Conservation (phyloP, 2,329 filamentous ascomycete genomes). For the Cryphonectria nitschkei region DNA sequence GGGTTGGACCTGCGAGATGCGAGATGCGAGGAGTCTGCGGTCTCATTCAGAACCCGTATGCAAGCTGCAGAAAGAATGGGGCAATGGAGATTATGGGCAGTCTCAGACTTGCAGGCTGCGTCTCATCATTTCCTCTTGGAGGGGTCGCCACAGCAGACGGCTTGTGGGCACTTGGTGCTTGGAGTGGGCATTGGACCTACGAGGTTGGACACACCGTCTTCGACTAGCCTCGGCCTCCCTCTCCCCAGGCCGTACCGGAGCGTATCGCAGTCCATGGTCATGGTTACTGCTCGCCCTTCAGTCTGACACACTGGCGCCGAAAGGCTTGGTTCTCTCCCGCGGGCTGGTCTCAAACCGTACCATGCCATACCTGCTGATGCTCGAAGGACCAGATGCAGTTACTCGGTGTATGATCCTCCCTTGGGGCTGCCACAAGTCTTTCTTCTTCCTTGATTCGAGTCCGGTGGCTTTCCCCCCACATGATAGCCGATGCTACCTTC, state of each 20-base stretch:
- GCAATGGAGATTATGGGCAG: constrained; percentile 18
- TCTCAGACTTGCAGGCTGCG: constrained; percentile 4
- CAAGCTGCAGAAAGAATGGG: constrained; percentile 26
- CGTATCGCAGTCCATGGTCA: background rate
- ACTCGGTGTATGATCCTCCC: background rate
- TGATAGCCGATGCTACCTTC: background rate
- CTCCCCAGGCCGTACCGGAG: background rate
- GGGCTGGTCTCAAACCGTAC: background rate
- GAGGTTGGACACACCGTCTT: constrained; percentile 11
- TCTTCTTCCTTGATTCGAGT: background rate
- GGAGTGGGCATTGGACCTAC: background rate
- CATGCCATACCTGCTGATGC: background rate
- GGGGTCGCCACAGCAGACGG: background rate
- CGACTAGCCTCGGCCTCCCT: background rate
- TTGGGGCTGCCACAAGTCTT: background rate
- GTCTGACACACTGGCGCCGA: background rate
- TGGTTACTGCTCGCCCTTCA: background rate
- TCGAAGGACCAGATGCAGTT: background rate
- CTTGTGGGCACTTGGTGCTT: background rate
- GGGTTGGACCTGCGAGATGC: background rate
- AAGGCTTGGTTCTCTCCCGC: background rate
- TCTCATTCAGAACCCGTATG: constrained; percentile 19
- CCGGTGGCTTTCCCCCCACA: background rate
- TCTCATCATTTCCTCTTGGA: constrained; percentile 5
- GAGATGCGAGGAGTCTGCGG: constrained; percentile 17